Conservation (phyloP, 2,329 filamentous ascomycete genomes). For the Fusarium oxysporum region DNA sequence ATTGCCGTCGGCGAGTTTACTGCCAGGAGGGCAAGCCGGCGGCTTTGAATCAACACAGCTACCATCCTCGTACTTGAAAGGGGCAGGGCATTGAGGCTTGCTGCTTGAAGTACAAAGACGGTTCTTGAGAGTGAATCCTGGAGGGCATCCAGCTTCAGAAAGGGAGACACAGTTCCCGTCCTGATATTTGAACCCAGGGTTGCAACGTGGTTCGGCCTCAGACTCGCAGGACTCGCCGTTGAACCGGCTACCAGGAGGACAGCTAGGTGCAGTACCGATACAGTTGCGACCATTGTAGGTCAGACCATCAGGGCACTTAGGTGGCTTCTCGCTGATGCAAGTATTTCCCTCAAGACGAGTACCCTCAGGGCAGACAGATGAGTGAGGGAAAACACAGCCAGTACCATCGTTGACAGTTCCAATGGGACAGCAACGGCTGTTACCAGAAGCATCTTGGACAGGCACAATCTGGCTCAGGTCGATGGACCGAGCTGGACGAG, state of each 20-base stretch:
- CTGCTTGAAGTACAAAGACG: constrained; percentile 17
- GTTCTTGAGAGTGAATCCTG: constrained; percentile 20
- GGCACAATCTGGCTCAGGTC: constrained; percentile 17
- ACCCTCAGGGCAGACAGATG: constrained; percentile 17
- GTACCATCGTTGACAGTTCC: constrained; percentile 30
- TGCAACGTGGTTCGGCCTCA: not conserved
- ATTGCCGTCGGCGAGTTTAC: not conserved
- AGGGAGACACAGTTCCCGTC: constrained; percentile 6
- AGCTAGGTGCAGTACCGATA: not conserved
- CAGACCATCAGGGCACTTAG: constrained; percentile 5
- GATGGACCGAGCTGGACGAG: constrained; percentile 4
- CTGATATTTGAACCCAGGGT: not conserved
- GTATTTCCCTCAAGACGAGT: constrained; percentile 24
- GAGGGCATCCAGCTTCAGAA: not conserved
- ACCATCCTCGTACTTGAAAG: constrained; percentile 5
- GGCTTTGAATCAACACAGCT: constrained; percentile 9
- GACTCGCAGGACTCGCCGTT: constrained; percentile 27
- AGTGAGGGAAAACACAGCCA: constrained; percentile 31
- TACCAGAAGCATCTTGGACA: constrained; percentile 4
- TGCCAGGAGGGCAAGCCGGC: not conserved
- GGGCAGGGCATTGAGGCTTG: not conserved
- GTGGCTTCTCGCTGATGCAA: constrained; percentile 13
- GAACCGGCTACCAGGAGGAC: constrained; percentile 3
- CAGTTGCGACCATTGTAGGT: constrained; percentile 17
- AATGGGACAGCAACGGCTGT: constrained; percentile 18